A percentile compares a stretch with the other conserved stretches of the same genome.
Conservation (phyloP, 495 filamentous ascomycete species). For the Tuber indicum region DNA sequence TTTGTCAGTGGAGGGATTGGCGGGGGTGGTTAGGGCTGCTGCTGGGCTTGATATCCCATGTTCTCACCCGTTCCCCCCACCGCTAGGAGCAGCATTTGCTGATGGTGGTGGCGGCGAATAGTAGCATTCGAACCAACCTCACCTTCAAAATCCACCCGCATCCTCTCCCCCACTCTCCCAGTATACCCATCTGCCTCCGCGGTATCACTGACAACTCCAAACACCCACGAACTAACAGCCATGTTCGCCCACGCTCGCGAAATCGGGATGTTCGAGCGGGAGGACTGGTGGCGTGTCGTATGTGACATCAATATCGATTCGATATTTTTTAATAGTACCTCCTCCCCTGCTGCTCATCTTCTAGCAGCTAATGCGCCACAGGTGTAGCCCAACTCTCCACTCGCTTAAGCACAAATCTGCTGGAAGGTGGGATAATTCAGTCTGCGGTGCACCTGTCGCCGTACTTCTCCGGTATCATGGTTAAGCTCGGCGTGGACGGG, state of each 20-base stretch:
- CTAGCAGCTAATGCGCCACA: background rate
- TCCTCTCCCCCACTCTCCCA: slow-evolving; percentile 54
- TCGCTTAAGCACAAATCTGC: slow-evolving; percentile 55
- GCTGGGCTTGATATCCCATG: slow-evolving; percentile 7
- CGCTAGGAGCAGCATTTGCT: background rate
- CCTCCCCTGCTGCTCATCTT: background rate
- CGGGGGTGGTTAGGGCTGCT: slow-evolving; percentile 11
- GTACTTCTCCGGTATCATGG: slow-evolving; percentile 73
- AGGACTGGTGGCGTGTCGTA: slow-evolving; percentile 71
- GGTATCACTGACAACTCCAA: slow-evolving; percentile 71
- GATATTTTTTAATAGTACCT: slow-evolving; percentile 28
- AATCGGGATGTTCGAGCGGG: slow-evolving; percentile 58
- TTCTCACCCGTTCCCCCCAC: background rate
- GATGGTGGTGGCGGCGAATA: slow-evolving; percentile 22
- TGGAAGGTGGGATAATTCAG: slow-evolving; percentile 76
- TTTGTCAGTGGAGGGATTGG: slow-evolving; percentile 13
- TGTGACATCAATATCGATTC: slow-evolving; percentile 58
- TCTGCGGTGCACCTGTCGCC: slow-evolving; percentile 79
- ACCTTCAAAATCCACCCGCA: slow-evolving; percentile 60
- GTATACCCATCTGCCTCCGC: slow-evolving; percentile 54
- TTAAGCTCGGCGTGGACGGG: slow-evolving; percentile 75
- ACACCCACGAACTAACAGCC: slow-evolving; percentile 67
- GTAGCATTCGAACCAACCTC: slow-evolving; percentile 94
- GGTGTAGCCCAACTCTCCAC: slow-evolving; percentile 50
- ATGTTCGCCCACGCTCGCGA: slow-evolving; percentile 59